Evolutionary conservation across 1,284 basidiomycete species (phyloP).

Genomic region (Microbotryomycetes sp.): DNA sequence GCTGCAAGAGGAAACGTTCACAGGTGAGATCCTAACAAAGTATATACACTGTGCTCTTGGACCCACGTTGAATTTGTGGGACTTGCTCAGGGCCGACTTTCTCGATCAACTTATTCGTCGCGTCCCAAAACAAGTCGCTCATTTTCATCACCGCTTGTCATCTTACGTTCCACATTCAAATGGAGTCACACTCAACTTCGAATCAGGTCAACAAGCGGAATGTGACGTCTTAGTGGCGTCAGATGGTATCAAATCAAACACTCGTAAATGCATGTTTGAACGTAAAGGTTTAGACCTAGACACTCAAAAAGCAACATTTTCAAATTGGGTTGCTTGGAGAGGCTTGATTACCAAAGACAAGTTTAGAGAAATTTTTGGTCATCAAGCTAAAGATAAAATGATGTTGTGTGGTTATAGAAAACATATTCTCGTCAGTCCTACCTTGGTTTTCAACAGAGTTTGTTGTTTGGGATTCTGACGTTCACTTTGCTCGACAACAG

Average conservation of each 20-base stretch:
- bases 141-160: constrained; percentile 14
- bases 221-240: constrained; percentile 39
- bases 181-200: constrained; percentile 23
- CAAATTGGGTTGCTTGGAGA: constrained; percentile 34
- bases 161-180: constrained; percentile 11
- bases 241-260: constrained; percentile 39
- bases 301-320: constrained; percentile 35
- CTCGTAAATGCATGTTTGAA: constrained; percentile 34
- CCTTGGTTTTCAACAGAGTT: no score
- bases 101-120: constrained; percentile 23
- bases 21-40: constrained; percentile 4
- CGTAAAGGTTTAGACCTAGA: constrained; percentile 13
- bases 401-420: constrained; percentile 33
- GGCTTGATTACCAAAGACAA: constrained; percentile 34
- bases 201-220: constrained; percentile 6
- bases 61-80: background rate
- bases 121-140: constrained; percentile 14
- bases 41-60: background rate
- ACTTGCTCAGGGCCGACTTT: constrained; percentile 26
- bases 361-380: constrained; percentile 34
- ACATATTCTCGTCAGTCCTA: constrained; percentile 37
- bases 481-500: background rate
- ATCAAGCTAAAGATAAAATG: constrained; percentile 32
- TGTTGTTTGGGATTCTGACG: background rate
- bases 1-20: constrained; percentile 21